A percentile compares a stretch with the other conserved stretches of the same genome.
These are phyloP conservation scores for Ustilago bromivora DNA, from an alignment of 1,284 basidiomycete species.

Conservation along the genomic window DNA sequence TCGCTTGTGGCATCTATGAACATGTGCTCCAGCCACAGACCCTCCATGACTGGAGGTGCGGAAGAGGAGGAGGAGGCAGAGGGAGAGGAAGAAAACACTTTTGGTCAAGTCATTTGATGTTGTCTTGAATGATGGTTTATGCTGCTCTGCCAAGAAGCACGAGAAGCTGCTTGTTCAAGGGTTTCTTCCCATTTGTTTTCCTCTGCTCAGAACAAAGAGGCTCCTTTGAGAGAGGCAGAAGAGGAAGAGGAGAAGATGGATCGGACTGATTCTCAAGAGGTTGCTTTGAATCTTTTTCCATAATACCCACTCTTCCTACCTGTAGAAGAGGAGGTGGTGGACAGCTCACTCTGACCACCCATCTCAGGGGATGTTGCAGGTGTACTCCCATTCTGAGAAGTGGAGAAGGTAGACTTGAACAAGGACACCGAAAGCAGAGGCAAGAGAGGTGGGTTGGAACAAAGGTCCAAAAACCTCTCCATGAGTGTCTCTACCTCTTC, in stretches of 20 bases:
- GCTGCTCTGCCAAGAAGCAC: constrained; percentile 41
- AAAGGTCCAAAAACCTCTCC: constrained; percentile 15
- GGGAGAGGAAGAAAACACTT: constrained; percentile 3
- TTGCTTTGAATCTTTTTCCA: neutral
- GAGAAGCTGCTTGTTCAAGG: constrained; percentile 24
- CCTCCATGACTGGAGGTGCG: neutral
- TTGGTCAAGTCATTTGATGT: constrained; percentile 40
- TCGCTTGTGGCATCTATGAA: constrained; percentile 33
- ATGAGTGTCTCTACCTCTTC: constrained; percentile 24
- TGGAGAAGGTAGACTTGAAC: constrained; percentile 14
- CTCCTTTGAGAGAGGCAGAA: neutral
- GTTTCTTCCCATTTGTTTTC: constrained; percentile 33
- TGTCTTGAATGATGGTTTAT: constrained; percentile 35
- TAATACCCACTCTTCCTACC: constrained; percentile 18
- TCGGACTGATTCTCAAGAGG: constrained; percentile 17
- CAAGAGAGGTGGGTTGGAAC: neutral
- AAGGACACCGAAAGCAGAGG: constrained; percentile 25
- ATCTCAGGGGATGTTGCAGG: constrained; percentile 29
- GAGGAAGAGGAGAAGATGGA: constrained; percentile 22
- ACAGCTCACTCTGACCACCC: neutral
- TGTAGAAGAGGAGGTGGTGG: neutral
- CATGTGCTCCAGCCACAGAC: constrained; percentile 38
- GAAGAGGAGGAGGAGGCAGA: constrained; percentile 6
- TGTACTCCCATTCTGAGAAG: constrained; percentile 2
- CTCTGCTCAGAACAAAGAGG: neutral